These are phyloP conservation scores for Persicaria maculosa DNA, from an alignment of 148 eudicot genomes.

Conservation along the genomic window DNA sequence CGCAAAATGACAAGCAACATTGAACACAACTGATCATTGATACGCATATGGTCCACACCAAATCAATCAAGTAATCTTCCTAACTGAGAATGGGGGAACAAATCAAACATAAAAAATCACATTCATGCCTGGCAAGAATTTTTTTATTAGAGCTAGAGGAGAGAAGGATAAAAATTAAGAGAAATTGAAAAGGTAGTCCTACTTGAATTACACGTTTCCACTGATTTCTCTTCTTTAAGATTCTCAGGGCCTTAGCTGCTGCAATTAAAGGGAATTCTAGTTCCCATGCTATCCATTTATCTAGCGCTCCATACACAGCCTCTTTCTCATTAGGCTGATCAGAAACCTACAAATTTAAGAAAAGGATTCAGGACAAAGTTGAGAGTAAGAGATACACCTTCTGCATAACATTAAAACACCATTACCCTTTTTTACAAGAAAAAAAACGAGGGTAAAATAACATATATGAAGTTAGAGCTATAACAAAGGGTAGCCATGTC, in stretches of 20 bases:
- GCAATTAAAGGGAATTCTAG: constrained; percentile 81
- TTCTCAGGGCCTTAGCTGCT: constrained; percentile 78
- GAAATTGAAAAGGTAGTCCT: constrained; percentile 14
- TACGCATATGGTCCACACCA: neutral
- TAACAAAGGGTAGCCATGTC: neutral
- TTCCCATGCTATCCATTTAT: constrained; percentile 94
- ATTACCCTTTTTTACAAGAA: neutral
- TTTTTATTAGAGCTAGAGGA: neutral
- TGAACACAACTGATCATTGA: neutral
- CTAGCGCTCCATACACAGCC: constrained; percentile 68
- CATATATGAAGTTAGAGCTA: neutral
- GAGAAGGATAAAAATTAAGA: neutral
- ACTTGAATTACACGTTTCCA: constrained; percentile 82
- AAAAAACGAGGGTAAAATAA: neutral
- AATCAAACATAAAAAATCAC: neutral
- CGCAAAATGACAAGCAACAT: neutral
- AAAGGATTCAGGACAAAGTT: neutral
- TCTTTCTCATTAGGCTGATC: constrained; percentile 83
- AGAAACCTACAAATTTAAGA: constrained; percentile 37
- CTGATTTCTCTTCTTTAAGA: constrained; percentile 55
- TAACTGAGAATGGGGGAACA: neutral
- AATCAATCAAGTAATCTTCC: neutral
- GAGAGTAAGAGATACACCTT: neutral
- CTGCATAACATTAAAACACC: neutral
- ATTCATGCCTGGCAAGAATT: neutral